phyloP scores from a whole-genome alignment of 164 flowering plant species.

The Magnolia changhungtana region DNA sequence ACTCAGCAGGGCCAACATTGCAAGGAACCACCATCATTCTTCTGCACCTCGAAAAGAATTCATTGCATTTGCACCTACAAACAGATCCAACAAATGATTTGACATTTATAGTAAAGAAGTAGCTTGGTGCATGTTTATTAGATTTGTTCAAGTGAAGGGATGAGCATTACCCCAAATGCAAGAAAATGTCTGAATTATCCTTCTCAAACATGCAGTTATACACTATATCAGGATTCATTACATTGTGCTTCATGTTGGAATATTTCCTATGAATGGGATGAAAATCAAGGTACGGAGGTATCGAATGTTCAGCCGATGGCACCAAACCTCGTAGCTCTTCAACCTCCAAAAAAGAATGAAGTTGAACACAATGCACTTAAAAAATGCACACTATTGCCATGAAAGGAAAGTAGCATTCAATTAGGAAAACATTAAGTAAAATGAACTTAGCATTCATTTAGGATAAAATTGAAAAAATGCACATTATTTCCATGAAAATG shows the following conservation, averaged over 20 bases:
- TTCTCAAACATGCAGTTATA: slow-evolving; percentile 33
- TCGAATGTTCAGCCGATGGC: slow-evolving; percentile 27
- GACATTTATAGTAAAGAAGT: too few relatives aligned
- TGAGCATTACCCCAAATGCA: slow-evolving; percentile 61
- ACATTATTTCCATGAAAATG: too few relatives aligned
- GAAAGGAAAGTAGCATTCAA: too few relatives aligned
- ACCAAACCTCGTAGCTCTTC: slow-evolving; percentile 51
- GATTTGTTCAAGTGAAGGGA: not conserved
- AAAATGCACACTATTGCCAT: too few relatives aligned
- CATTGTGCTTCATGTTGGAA: slow-evolving; percentile 21
- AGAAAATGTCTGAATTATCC: slow-evolving; percentile 64
- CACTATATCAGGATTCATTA: slow-evolving; percentile 24
- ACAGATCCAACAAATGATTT: too few relatives aligned
- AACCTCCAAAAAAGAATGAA: slow-evolving; percentile 36
- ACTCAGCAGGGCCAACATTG: too few relatives aligned
- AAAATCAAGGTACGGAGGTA: slow-evolving; percentile 38
- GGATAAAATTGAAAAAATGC: too few relatives aligned
- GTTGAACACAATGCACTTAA: not conserved
- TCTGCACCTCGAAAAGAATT: too few relatives aligned
- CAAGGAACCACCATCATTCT: too few relatives aligned
- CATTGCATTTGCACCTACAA: too few relatives aligned
- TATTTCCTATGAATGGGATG: slow-evolving; percentile 32
- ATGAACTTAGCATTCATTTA: too few relatives aligned
- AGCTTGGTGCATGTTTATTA: not conserved
- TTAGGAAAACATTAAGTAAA: too few relatives aligned